A percentile compares a stretch with the other conserved stretches of the same genome.
phyloP scores from a whole-genome alignment of 305 asterid genomes.

The Fraxinus albicans region DNA sequence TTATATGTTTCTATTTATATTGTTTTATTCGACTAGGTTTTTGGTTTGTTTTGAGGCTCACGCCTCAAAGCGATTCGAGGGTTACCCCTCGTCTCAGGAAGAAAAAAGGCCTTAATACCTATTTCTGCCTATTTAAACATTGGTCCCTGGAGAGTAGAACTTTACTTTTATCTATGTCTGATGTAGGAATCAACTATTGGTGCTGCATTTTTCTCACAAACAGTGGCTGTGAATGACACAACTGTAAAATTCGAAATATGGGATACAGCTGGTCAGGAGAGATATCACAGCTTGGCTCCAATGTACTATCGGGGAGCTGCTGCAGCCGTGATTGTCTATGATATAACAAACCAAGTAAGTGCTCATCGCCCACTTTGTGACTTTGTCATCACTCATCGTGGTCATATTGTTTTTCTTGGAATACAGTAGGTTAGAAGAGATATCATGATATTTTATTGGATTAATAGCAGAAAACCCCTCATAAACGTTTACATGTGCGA shows the following conservation, averaged over 20 bases:
- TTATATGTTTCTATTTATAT: too few species aligned
- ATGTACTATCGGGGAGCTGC: conserved; percentile 89
- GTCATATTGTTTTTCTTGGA: not conserved
- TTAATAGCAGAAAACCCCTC: too few species aligned
- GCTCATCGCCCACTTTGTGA: not conserved
- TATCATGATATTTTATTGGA: not conserved
- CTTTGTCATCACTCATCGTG: not conserved
- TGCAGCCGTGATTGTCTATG: conserved; percentile 77
- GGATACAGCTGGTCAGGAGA: conserved; percentile 91
- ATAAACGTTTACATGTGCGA: too few species aligned
- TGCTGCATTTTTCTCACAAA: conserved; percentile 78
- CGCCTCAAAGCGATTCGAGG: not conserved
- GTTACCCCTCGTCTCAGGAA: not conserved
- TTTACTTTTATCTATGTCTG: conserved; percentile 22
- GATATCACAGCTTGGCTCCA: conserved; percentile 88
- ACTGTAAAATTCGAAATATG: conserved; percentile 83
- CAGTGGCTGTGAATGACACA: conserved; percentile 73
- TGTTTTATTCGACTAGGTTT: not conserved
- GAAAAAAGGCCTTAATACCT: not conserved
- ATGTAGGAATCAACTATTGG: conserved; percentile 83
- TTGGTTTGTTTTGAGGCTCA: not conserved
- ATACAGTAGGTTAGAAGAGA: not conserved
- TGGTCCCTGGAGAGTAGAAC: not conserved
- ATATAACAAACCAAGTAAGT: conserved; percentile 66
- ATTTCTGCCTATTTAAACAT: not conserved